Evolutionary conservation across 164 flowering plant species (phyloP).

Genomic region (Houttuynia cordata): DNA sequence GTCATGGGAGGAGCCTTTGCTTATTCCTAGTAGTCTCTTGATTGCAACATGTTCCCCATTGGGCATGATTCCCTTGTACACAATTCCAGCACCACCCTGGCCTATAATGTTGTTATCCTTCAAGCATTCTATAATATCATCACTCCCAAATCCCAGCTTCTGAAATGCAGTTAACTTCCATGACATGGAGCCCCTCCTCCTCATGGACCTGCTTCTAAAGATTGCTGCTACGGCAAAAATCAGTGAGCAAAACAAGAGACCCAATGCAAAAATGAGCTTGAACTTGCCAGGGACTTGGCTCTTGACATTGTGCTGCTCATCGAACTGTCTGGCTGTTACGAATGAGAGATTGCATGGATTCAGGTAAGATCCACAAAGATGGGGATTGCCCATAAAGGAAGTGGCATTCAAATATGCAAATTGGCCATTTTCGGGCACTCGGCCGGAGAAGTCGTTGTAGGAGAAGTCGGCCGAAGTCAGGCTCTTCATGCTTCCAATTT

Average conservation of each 20-base stretch:
- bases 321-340: slow-evolving; percentile 11
- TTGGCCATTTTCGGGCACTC: slow-evolving; percentile 47
- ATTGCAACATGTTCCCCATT: slow-evolving; percentile 58
- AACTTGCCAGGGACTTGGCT: slow-evolving; percentile 27
- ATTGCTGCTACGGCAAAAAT: slow-evolving; percentile 36
- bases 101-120: slow-evolving; percentile 61
- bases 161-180: slow-evolving; percentile 77
- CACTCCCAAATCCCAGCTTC: slow-evolving; percentile 37
- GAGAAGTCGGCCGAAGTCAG: slow-evolving; percentile 65
- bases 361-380: slow-evolving; percentile 37
- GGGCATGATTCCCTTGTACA: slow-evolving; percentile 48
- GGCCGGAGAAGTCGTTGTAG: slow-evolving; percentile 53
- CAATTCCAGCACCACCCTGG: slow-evolving; percentile 75
- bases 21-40: slow-evolving; percentile 42
- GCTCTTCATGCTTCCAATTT: slow-evolving; percentile 49
- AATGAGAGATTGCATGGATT: slow-evolving; percentile 29
- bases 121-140: slow-evolving; percentile 48
- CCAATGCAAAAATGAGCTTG: slow-evolving; percentile 50
- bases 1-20: slow-evolving; percentile 54
- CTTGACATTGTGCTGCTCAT: slow-evolving; percentile 8
- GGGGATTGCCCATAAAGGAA: slow-evolving; percentile 53
- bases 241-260: slow-evolving; percentile 39
- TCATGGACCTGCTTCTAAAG: slow-evolving; percentile 29
- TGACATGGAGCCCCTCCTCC: slow-evolving; percentile 14
- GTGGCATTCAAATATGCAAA: slow-evolving; percentile 42